Percentiles rank a stretch among this genome's conserved stretches.
Evolutionary conservation across 2,329 filamentous ascomycete species (phyloP).

Genomic region (Cadophora luteo-olivacea): DNA sequence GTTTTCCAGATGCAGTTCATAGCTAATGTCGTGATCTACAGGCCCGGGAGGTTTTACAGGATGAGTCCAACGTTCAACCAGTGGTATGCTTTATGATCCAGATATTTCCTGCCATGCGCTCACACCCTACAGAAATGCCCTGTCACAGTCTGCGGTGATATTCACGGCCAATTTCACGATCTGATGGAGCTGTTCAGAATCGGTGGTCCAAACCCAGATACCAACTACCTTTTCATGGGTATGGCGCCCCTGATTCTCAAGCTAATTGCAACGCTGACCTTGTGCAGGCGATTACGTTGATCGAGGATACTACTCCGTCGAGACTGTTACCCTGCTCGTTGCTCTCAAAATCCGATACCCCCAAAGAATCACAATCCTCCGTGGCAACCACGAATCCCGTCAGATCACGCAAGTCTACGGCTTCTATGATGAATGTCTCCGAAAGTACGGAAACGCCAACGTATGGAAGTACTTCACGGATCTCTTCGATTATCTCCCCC

Average conservation of each 20-base stretch:
- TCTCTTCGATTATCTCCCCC: slow-evolving; percentile 96
- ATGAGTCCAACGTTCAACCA: slow-evolving; percentile 98
- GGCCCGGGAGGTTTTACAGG: slow-evolving; percentile 95
- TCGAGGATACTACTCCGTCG: slow-evolving; percentile 97
- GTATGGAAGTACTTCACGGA: slow-evolving; percentile 99
- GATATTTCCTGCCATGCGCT: slow-evolving; percentile 21
- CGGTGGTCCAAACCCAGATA: slow-evolving; percentile 95
- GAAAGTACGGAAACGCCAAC: slow-evolving; percentile 98
- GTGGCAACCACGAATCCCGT: slow-evolving; percentile 97
- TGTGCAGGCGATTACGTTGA: slow-evolving; percentile 91
- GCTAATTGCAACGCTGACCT: slow-evolving; percentile 30
- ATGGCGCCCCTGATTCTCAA: slow-evolving; percentile 57
- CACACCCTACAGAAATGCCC: slow-evolving; percentile 80
- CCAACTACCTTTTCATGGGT: slow-evolving; percentile 99
- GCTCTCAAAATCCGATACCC: slow-evolving; percentile 98
- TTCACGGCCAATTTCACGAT: slow-evolving; percentile 98
- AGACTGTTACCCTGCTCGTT: slow-evolving; percentile 95
- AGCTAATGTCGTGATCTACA: slow-evolving; percentile 48
- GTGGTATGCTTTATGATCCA: slow-evolving; percentile 69
- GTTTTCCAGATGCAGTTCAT: slow-evolving; percentile 15
- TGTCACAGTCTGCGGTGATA: slow-evolving; percentile 98
- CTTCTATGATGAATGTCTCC: slow-evolving; percentile 98
- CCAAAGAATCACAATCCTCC: slow-evolving; percentile 95
- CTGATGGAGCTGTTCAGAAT: slow-evolving; percentile 99
- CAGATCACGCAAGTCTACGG: slow-evolving; percentile 99